Percentiles rank a stretch among this genome's conserved stretches.
phyloP scores from a whole-genome alignment of 495 filamentous ascomycete genomes.

The Ascodesmis nigricans region DNA sequence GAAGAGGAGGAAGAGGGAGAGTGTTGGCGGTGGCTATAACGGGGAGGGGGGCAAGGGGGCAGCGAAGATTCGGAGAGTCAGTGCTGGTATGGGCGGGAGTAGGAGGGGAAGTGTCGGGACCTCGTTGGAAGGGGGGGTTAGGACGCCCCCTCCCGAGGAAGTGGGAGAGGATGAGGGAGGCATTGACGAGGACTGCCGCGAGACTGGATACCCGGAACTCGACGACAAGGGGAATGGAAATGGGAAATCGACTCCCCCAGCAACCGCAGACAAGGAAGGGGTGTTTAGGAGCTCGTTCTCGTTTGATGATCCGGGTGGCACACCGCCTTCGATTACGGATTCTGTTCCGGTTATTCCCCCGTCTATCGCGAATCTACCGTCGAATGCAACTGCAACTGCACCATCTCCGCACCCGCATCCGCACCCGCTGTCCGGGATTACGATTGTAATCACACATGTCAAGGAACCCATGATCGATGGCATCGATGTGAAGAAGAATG shows the following conservation, averaged over 20 bases:
- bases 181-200: background rate
- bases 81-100: background rate
- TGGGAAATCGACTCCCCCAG: too few species aligned
- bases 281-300: too few species aligned
- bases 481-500: slow-evolving; percentile 35
- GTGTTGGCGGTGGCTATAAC: slow-evolving; percentile 16
- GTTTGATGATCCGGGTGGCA: slow-evolving; percentile 1
- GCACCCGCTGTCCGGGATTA: slow-evolving; percentile 28
- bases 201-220: background rate
- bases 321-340: slow-evolving; percentile 1
- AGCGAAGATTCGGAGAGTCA: background rate
- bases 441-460: slow-evolving; percentile 58
- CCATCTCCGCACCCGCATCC: slow-evolving; percentile 3
- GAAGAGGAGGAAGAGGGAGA: slow-evolving; percentile 17
- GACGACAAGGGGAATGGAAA: background rate
- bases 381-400: slow-evolving; percentile 4
- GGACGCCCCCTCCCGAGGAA: background rate
- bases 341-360: background rate
- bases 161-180: background rate
- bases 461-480: slow-evolving; percentile 50
- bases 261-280: too few species aligned
- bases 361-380: slow-evolving; percentile 7
- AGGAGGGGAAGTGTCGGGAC: background rate
- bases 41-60: slow-evolving; percentile 7
- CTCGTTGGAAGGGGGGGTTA: background rate